Evolutionary conservation across 2,329 filamentous ascomycete species (phyloP).

Genomic region (Rhynchosporium graminicola): DNA sequence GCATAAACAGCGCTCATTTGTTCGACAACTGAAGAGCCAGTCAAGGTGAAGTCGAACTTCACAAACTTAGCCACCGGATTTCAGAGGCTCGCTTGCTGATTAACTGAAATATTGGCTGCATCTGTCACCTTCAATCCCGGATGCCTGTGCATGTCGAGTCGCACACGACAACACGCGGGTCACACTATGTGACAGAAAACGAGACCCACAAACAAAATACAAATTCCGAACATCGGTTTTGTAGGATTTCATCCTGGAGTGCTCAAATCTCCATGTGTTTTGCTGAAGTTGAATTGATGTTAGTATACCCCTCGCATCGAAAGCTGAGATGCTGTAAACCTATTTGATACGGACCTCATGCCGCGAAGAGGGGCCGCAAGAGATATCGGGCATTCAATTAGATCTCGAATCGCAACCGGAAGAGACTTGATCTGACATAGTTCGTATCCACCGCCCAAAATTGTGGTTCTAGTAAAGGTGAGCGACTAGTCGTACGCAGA

Average conservation of each 20-base stretch:
- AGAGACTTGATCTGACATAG: neutral
- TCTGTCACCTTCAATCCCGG: neutral
- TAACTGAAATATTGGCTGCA: slow-evolving; percentile 3
- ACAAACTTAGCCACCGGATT: neutral
- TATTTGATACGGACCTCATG: neutral
- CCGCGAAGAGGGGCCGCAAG: neutral
- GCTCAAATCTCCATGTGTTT: neutral
- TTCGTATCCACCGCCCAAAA: neutral
- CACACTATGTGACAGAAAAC: neutral
- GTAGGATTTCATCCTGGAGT: neutral
- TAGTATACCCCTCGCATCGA: neutral
- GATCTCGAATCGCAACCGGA: neutral
- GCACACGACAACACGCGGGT: slow-evolving; percentile 7
- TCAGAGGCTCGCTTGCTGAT: neutral
- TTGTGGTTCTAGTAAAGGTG: neutral
- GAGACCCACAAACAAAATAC: slow-evolving; percentile 5
- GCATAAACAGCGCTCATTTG: no score
- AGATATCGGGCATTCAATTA: slow-evolving; percentile 1
- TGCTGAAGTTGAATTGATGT: neutral
- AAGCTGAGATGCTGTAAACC: neutral
- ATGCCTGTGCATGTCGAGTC: slow-evolving; percentile 2
- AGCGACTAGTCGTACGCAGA: neutral
- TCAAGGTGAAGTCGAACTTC: neutral
- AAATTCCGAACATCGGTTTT: neutral
- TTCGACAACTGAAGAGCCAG: neutral